Evolutionary conservation across 164 flowering plant genomes (phyloP), one percentile per base, ranked within the genome.

Genomic region (Macadamia integrifolia): DNA sequence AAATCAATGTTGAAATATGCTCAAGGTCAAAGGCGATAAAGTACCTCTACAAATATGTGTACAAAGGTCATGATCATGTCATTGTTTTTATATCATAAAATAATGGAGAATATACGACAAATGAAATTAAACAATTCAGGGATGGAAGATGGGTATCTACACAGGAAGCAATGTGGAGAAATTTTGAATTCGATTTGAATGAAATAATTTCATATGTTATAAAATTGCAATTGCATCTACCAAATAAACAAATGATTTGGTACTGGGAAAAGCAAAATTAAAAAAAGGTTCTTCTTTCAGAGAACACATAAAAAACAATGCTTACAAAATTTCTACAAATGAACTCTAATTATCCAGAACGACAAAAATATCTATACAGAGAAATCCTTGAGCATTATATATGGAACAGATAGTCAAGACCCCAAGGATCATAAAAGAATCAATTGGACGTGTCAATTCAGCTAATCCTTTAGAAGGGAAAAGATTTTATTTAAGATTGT

Each of bases 1-100:
- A 71, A 23, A 59, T 78, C 1, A 71, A 68, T 56, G 74, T 71
- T 6, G 69, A 73, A 55, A 61, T 73, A 28, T 73, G 74, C 60
- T 70, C 67, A 1, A 12, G 2, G 0, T 44, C 67, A 23, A 23
- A 23, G 23, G 23, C 23, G 23, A 23, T 23, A 23, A 23, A 23
- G 23, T 23, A 23, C 23, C 23, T 23, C 23, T 23, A 23, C 23
- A 23, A 23, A 23, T 23, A 23, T 23, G 23, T 23, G 23, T 23
- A 23, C 23, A 23, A 23, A 23, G 23, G 23, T 23, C 23, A 23
- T 23, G 23, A 23, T 23, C 23, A 0, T 0, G 49, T 72, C 0
- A 8, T 17, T 8, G 53, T 60, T 29, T 11, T 31, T 17, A 17
- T 69, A 3, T 15, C 1, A 15, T 1, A 5, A 8, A 29, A 56